Base-by-base conservation (phyloP, 208 protist species). In the Porcisia deanei region DNA sequence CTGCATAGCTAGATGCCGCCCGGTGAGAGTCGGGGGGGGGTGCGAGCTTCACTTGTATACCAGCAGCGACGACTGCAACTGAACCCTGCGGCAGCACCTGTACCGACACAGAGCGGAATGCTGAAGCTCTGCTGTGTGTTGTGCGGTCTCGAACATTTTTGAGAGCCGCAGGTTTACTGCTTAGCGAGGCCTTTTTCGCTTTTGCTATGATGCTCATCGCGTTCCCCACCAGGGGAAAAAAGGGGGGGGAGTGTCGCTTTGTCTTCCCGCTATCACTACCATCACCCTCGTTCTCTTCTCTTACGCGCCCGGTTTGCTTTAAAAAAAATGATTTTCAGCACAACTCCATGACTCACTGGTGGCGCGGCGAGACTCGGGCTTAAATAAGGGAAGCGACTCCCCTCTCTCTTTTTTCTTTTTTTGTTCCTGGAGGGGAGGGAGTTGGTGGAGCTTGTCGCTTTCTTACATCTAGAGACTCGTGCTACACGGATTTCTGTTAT, bases 81-180 rank as follows among this genome's bases (percentile, higher is more conserved):
- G 8, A 7, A 16, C 16, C 43, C 22, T n/a, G 63, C 39, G 41
- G 37, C 16, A 45, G 34, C 37, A 63, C 30, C 25, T 10, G 58
- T 10, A 39, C 6, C 58, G 39, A 9, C 22, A 14, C 22, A 30
- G 5, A 61, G 7, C 9, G 12, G 12, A 39, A 64, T 2, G 34
- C 37, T 63, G 22, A 61, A 41, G 58, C 58, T 7, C 30, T 6
- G 14, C 8, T 58, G 18, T 4, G 67, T 53, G 73, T 58, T 53
- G 5, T 74, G 3, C 7, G 1, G 30, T 14, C 30, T 30, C 30
- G 30, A 30, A 30, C 30, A 37, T 4, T 65, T 22, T 30, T 45
- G 47, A 41, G 61, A 22, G 69, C 55, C 66, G 47, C 58, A 63
- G 52, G 34, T 80, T 79, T 81, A 76, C 65, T 79, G 70, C 63